A percentile compares a stretch with the other conserved stretches of the same genome.
Evolutionary conservation across 2,329 filamentous ascomycete genomes (phyloP).

Genomic region (Fusarium pseudocircinatum): DNA sequence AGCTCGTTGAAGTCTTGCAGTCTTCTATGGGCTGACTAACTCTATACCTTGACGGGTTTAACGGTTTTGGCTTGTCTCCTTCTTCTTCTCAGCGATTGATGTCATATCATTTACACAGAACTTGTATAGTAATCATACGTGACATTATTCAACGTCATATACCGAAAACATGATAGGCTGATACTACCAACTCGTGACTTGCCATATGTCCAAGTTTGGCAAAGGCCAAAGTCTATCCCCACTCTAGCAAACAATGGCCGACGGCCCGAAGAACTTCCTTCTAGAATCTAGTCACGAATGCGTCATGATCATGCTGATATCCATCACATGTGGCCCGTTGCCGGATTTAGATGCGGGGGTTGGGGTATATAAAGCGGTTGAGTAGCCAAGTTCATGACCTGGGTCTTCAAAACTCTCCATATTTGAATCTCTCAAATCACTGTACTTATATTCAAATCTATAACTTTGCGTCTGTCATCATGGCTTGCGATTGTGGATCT

Average conservation of each 20-base stretch:
- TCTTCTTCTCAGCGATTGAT: neutral
- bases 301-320: slow-evolving; percentile 3
- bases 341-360: neutral
- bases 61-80: too few relatives aligned
- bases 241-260: neutral
- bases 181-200: neutral
- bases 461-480: too few relatives aligned
- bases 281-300: neutral
- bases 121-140: neutral
- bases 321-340: neutral
- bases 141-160: neutral
- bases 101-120: neutral
- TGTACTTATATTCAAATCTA: too few relatives aligned
- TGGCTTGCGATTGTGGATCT: slow-evolving; percentile 21
- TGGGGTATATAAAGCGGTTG: slow-evolving; percentile 2
- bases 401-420: neutral
- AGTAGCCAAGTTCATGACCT: neutral
- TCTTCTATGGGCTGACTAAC: too few relatives aligned
- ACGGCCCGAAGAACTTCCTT: neutral
- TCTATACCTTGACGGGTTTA: too few relatives aligned
- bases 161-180: neutral
- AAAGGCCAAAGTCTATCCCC: neutral
- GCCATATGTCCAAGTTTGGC: neutral
- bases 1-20: too few relatives aligned
- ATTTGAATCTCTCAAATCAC: too few relatives aligned